phyloP scores from a whole-genome alignment of 2,329 filamentous ascomycete species.

The Exophiala lecanii-corni region DNA sequence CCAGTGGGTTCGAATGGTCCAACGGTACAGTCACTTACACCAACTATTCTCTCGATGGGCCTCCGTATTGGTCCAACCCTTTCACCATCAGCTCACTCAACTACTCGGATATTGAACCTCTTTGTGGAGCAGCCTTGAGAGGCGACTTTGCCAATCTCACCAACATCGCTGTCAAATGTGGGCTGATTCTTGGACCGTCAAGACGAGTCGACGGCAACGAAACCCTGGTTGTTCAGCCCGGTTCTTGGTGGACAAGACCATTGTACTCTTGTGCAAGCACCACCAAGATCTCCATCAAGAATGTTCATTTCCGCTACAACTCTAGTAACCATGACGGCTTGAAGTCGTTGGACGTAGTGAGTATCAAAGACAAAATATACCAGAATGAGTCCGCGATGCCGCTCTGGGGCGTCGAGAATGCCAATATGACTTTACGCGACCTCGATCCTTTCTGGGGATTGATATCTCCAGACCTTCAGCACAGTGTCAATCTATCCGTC shows the following conservation, averaged over 20 bases:
- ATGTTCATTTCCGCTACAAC: conserved; percentile 42
- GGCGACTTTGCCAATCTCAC: conserved; percentile 36
- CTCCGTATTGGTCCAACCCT: not conserved
- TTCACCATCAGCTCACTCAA: not conserved
- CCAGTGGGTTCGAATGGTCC: not conserved
- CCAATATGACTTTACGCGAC: conserved; percentile 25
- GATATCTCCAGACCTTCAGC: conserved; percentile 29
- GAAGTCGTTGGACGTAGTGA: conserved; percentile 24
- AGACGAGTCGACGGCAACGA: conserved; percentile 33
- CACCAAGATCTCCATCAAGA: conserved; percentile 43
- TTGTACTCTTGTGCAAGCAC: conserved; percentile 43
- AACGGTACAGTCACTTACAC: not conserved
- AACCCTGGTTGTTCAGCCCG: conserved; percentile 36
- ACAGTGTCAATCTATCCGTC: conserved; percentile 32
- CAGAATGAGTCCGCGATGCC: conserved; percentile 29
- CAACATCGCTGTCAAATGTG: conserved; percentile 39
- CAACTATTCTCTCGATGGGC: not conserved
- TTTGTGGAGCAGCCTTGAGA: not conserved
- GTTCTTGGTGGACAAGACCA: conserved; percentile 39
- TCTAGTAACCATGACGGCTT: conserved; percentile 29
- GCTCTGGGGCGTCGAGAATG: conserved; percentile 38
- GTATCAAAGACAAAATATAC: conserved; percentile 37
- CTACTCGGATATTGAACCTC: not conserved
- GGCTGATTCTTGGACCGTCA: conserved; percentile 38
- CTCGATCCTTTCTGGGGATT: conserved; percentile 39